Base-by-base conservation (phyloP, 352 stramenopile genomes). In the Globisporangium lucens region DNA sequence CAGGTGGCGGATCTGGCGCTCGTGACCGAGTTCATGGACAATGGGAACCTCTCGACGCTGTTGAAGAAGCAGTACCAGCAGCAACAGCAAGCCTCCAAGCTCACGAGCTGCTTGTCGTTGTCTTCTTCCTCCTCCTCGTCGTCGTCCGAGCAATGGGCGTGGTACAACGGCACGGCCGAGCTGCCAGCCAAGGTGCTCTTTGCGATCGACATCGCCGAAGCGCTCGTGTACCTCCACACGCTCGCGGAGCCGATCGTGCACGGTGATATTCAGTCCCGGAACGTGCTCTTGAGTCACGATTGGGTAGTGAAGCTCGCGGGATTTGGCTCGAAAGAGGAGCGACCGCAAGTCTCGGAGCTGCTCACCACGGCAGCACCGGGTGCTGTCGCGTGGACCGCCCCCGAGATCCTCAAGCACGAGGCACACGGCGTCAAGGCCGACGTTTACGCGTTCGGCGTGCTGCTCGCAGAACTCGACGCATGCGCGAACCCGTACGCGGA, bases 151-250 rank as follows among this genome's bases (percentile, higher is more conserved):
- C 56, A n/a, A 8, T 61, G 33, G 56, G 33, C 17, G 20, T 49
- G 56, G 56, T 61, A 61, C 33, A 61, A 17, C n/a, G 33, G 56
- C 33, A 61, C 30, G 9, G n/a, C 56, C 1, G 56, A 61, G 56
- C 56, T 61, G 4, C 56, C 56, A 3, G 56, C 56, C 20, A 61
- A 61, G 20, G 56, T 47, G 56, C 33, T 61, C 20, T 47, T 61
- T 22, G 56, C 56, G 33, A 61, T 60, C 20, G 75, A 82, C 38
- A 64, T 84, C 27, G 75, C 68, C 10, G 73, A 82, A 29, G 76
- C 74, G 36, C 72, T 83, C 46, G 72, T 81, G 51, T 83, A 81
- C 56, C 33, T 83, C 22, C 76, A 83, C 66, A 72, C 65, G 15
- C 51, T 71, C 47, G 56, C 38, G 2, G 27, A 57, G 27, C 65